A percentile compares a stretch with the other conserved stretches of the same genome.
phyloP scores from a whole-genome alignment of 495 filamentous ascomycete species.

The Apiosordaria backusii region DNA sequence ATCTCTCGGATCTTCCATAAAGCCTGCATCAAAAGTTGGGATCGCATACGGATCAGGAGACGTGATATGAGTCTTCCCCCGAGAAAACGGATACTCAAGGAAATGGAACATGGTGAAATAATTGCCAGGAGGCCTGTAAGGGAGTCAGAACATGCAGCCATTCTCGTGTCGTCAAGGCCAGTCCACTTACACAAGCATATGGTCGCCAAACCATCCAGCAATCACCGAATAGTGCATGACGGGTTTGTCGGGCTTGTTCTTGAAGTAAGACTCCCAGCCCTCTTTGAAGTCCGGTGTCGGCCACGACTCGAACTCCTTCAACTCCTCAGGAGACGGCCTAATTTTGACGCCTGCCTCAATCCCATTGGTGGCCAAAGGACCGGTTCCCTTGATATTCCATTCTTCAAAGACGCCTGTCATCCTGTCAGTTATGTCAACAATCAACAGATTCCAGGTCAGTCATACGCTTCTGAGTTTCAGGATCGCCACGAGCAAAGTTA shows the following conservation, averaged over 20 bases:
- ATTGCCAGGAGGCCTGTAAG: constrained; percentile 55
- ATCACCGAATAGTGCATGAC: constrained; percentile 80
- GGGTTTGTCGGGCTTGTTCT: constrained; percentile 80
- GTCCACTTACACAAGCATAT: constrained; percentile 59
- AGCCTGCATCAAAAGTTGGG: constrained; percentile 79
- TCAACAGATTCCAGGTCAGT: background rate
- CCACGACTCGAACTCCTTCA: constrained; percentile 63
- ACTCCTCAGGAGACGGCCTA: constrained; percentile 65
- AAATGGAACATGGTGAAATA: constrained; percentile 91
- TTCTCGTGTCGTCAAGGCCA: no score
- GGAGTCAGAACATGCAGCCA: no score
- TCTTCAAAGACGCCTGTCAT: constrained; percentile 58
- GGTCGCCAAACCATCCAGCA: constrained; percentile 64
- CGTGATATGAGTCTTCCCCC: constrained; percentile 68
- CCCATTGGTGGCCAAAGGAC: constrained; percentile 76
- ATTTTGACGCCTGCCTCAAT: constrained; percentile 83
- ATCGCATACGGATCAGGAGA: constrained; percentile 67
- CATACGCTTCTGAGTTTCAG: constrained; percentile 60
- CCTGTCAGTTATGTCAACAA: constrained; percentile 8
- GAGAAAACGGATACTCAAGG: constrained; percentile 78
- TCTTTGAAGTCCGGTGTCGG: constrained; percentile 62
- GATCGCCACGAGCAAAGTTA: constrained; percentile 73
- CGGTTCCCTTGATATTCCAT: constrained; percentile 76
- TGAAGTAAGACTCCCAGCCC: constrained; percentile 80
- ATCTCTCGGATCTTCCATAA: constrained; percentile 82